These are phyloP conservation scores for Tylopilus sp. DNA, from an alignment of 768 basidiomycete species.

Conservation along the genomic window DNA sequence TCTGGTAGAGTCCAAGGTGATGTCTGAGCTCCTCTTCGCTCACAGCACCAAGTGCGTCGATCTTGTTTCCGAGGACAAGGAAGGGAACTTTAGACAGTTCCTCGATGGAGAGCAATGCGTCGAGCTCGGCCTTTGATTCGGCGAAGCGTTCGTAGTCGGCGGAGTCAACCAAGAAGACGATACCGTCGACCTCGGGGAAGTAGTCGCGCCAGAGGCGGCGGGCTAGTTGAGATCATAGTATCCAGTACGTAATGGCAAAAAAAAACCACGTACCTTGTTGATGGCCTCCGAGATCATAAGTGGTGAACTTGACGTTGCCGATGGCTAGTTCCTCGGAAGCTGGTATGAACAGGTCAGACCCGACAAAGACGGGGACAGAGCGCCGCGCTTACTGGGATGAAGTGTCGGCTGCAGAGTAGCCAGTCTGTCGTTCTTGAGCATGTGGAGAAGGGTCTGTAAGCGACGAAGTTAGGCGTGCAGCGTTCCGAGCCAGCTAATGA, in stretches of 20 bases:
- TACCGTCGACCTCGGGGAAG: slow-evolving; percentile 99
- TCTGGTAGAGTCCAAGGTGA: slow-evolving; percentile 93
- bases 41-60: slow-evolving; percentile 96
- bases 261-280: slow-evolving; percentile 67
- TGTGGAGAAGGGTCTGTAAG: slow-evolving; percentile 86
- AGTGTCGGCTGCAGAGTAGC: slow-evolving; percentile 97
- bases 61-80: slow-evolving; percentile 99
- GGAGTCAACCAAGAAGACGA: slow-evolving; percentile 96
- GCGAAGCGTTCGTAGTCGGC: slow-evolving; percentile 95
- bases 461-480: slow-evolving; percentile 3
- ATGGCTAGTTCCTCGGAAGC: slow-evolving; percentile 99
- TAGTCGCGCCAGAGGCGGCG: slow-evolving; percentile 99
- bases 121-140: slow-evolving; percentile 96
- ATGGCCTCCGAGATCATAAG: slow-evolving; percentile 97
- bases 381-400: slow-evolving; percentile 79
- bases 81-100: slow-evolving; percentile 95
- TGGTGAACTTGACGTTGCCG: slow-evolving; percentile 98
- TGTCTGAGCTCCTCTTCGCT: slow-evolving; percentile 97
- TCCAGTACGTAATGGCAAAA: neutral
- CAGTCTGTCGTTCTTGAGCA: slow-evolving; percentile 98
- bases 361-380: neutral
- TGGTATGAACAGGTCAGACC: slow-evolving; percentile 32
- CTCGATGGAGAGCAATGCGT: slow-evolving; percentile 93
- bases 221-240: slow-evolving; percentile 41
- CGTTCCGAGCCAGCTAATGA: neutral